These are phyloP conservation scores for Fusarium palustre DNA, from an alignment of 2,329 filamentous ascomycete genomes.

Conservation along the genomic window DNA sequence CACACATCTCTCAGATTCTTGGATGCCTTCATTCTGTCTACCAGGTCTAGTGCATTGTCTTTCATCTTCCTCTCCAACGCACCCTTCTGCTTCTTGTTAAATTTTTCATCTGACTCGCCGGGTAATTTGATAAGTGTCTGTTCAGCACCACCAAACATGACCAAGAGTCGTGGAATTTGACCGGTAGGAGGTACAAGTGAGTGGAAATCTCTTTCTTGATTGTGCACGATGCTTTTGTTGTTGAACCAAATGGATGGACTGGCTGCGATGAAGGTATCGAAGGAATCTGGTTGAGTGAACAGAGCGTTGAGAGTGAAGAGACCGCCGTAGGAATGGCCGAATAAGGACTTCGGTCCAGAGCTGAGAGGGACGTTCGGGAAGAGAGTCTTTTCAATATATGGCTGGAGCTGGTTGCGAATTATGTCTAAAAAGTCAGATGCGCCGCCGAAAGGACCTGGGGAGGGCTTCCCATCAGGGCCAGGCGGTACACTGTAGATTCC, in stretches of 20 bases:
- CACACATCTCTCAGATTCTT: constrained; percentile 34
- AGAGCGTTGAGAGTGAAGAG: constrained; percentile 60
- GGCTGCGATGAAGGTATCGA: constrained; percentile 59
- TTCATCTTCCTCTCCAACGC: constrained; percentile 40
- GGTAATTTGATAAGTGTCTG: constrained; percentile 45
- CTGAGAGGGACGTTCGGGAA: constrained; percentile 36
- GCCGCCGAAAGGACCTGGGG: constrained; percentile 50
- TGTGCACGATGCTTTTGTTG: constrained; percentile 52
- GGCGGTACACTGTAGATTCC: constrained; percentile 36
- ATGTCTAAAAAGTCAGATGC: constrained; percentile 59
- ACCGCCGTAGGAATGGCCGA: constrained; percentile 63
- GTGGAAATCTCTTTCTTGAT: constrained; percentile 48
- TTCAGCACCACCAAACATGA: constrained; percentile 51
- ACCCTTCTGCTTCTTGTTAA: constrained; percentile 39
- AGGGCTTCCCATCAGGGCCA: constrained; percentile 38
- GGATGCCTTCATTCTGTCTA: constrained; percentile 33
- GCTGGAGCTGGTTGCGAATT: constrained; percentile 54
- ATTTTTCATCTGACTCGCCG: constrained; percentile 49
- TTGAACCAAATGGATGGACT: constrained; percentile 64
- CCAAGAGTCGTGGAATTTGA: constrained; percentile 48
- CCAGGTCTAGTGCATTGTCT: constrained; percentile 42
- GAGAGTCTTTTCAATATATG: constrained; percentile 43
- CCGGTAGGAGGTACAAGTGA: not conserved
- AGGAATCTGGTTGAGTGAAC: constrained; percentile 54
- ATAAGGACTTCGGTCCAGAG: constrained; percentile 56